These are phyloP conservation scores for Neurospora sp. DNA, from an alignment of 495 filamentous ascomycete species.

Conservation along the genomic window DNA sequence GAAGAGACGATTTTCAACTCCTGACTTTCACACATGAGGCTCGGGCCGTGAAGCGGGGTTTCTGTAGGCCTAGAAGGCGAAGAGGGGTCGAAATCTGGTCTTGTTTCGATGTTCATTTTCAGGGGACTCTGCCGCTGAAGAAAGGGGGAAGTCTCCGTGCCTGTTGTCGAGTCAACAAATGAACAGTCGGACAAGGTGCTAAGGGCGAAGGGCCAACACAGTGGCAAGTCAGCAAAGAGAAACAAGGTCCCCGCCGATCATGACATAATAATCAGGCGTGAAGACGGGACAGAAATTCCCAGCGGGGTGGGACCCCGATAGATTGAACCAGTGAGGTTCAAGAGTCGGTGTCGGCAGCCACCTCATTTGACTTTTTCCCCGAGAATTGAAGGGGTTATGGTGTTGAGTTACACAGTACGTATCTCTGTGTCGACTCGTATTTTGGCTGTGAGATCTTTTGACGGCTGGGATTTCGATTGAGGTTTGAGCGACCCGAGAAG, in stretches of 20 bases:
- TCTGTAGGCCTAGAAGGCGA: neutral
- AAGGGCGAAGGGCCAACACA: neutral
- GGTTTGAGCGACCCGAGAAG: neutral
- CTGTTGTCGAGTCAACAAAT: neutral
- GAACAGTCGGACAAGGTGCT: neutral
- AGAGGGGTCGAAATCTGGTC: neutral
- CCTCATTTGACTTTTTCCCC: neutral
- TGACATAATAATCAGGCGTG: constrained; percentile 7
- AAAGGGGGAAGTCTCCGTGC: neutral
- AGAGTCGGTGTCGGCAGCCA: neutral
- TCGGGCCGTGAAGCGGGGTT: neutral
- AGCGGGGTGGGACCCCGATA: neutral
- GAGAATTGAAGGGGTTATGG: neutral
- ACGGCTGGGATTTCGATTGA: neutral
- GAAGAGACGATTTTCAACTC: neutral
- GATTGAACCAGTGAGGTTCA: neutral
- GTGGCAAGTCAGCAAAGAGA: neutral
- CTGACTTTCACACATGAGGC: neutral
- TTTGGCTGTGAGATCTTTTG: neutral
- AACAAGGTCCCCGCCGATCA: constrained; percentile 3
- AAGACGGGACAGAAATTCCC: neutral
- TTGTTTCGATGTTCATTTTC: neutral
- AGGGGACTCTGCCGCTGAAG: neutral
- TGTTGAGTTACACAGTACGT: neutral
- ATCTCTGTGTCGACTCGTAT: neutral